Evolutionary conservation across 495 filamentous ascomycete species (phyloP), one percentile per base, ranked within the genome.

Genomic region (Hypoxylon perforatum): DNA sequence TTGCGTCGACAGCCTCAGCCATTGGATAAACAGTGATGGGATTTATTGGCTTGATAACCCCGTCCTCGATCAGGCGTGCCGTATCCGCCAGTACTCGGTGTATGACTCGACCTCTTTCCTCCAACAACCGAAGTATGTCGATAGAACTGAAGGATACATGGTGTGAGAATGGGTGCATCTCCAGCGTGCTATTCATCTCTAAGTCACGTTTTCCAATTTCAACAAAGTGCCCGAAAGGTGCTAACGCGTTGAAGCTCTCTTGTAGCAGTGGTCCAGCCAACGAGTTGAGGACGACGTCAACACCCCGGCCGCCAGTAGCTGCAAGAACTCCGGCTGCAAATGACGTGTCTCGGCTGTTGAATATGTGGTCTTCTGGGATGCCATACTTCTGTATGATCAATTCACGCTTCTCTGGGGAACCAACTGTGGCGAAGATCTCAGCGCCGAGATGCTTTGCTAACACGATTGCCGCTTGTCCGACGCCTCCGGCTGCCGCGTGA

Each of bases 271-370:
- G 78, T 4, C 80, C 79, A 18, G 81, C 75, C 14, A 85, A 76
- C 6, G 81, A 80, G 48, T 85, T 84, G 11, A 87, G 67, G 0
- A 82, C 81, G 8, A 86, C 75, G 36, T 85, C 82, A 14, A 85
- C 82, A 8, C 85, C 85, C 21, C 71, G 44, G 1, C 76, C 77
- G 1, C 63, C 58, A 0, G 88, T 89, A 1, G 65, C 75, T 22
- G 72, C 56, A 44, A 76, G 68, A 23, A 90, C 69, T 6, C 73
- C 76, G 14, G 74, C 50, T 6, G 69, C 76, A 50, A 88, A 74
- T n/a, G 71, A 68, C 12, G 69, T 62, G 59, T 69, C 73, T 30
- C 71, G 61, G 12, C 73, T 73, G 44, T 64, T 77, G 53, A 88
- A 80, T 2, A 88, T 82, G 12, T 76, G 81, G 0, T 79, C 67